Base-by-base conservation (phyloP, 2,329 filamentous ascomycete species). In the Ophiostoma montium region DNA sequence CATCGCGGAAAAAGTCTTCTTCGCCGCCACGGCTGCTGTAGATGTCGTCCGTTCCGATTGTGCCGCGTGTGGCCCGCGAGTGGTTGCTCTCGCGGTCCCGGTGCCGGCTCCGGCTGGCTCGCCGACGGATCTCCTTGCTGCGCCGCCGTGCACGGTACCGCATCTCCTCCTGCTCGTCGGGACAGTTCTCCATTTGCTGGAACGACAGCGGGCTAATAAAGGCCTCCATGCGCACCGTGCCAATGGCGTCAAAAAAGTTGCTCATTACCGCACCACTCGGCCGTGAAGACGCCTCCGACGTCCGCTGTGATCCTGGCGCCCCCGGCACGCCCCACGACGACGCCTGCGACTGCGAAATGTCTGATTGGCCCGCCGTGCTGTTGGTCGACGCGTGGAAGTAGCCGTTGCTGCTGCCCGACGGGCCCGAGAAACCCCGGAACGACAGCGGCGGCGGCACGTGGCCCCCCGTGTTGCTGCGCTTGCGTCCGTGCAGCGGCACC, bases 221-320 rank as follows among this genome's bases (percentile, higher is more conserved):
- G 0, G 92, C 92, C 64, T 96, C 90, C 90, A 98, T 96, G 27
- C 92, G 80, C 43, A 96, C 80, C 2, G 89, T 96, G 1, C 89
- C 88, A 51, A 94, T 82, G 1, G 84, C 84, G 57, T 94, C 88
- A 60, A 92, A 92, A 67, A 92, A 89, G 62, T 80, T 79, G 50
- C 57, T 60, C 59, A 59, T 59, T n/a, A 53, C 54, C 3, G 58
- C 49, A 2, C 55, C 60, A 54, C 67, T 67, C 1, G 68, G 65
- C 1, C 63, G 57, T 30, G 71, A 74, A 1, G 74, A 78, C 3
- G 72, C 71, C 53, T 78, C 75, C 0, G 74, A 76, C 3, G 72
- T 74, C n/a, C 72, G 67, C 52, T 70, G 67, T 5, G 72, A 75
- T 10, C 42, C 53, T 6, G 36, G 31, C 33, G 47, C 13, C 3